Base-by-base conservation (phyloP, 1,284 basidiomycete genomes). In the Ganoderma lingzhi region DNA sequence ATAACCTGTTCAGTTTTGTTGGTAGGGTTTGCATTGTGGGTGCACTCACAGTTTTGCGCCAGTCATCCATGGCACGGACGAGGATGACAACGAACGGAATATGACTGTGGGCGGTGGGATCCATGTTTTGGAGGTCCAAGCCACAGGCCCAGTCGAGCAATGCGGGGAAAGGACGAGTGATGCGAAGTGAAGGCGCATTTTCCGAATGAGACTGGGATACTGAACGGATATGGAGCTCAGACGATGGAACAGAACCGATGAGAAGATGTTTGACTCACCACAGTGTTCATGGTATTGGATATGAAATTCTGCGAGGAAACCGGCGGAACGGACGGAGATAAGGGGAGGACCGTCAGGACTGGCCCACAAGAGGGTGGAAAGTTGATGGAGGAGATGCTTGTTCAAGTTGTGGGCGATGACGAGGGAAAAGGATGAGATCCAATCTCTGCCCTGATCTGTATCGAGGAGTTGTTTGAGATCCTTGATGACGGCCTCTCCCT, bases 81-180 rank as follows among this genome's bases (percentile, higher is more conserved):
- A 98, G 89, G 66, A 98, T 92, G 65, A 96, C 84, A 41, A 96
- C 90, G 76, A 93, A 97, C 0, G 96, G 96, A 39, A 97, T 84
- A 78, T 98, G 96, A 0, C 88, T 88, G 77, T 97, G 94, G 60
- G 96, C 93, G 14, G 93, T 95, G 23, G 89, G 88, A 78, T 98
- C 94, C 87, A 98, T 88, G 15, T 82, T 82, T 9, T 87, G 85
- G 67, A 96, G 86, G 74, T 97, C 90, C 61, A 97, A 83, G 0
- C 85, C 84, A n/a, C 86, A 80, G 0, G 94, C 90, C 79, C 94
- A 91, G 66, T 92, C 84, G 66, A 91, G 84, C 5, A 98, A 87
- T 0, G 89, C 87, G 0, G 94, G 91, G 85, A 98, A 99, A 0
- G 97, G 94, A 66, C 90, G 88, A 80, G 96, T 94, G 70, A 99